These are phyloP conservation scores for Heliamphora pulchella DNA, from an alignment of 179 eudicot species.

Conservation along the genomic window DNA sequence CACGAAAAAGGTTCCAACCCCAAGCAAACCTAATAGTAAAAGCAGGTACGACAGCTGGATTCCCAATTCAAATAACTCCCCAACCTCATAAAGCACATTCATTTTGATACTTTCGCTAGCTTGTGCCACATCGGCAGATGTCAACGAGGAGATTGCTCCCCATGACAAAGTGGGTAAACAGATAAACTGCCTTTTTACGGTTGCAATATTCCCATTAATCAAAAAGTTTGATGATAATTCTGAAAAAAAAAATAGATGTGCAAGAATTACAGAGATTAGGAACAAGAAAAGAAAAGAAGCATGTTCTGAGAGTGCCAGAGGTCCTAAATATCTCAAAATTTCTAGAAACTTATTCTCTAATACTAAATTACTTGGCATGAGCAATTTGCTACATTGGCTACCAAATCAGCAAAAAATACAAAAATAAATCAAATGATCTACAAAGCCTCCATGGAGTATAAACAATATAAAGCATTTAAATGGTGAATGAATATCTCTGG, in stretches of 20 bases:
- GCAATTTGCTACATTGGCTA: too few species aligned
- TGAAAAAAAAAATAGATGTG: constrained; percentile 19
- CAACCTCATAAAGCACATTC: constrained; percentile 67
- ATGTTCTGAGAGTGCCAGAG: background rate
- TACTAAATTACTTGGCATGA: background rate
- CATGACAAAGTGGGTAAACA: constrained; percentile 32
- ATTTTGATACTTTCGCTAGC: constrained; percentile 44
- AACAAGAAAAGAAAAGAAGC: background rate
- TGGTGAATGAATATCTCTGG: too few species aligned
- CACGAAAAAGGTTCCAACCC: constrained; percentile 80
- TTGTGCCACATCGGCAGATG: constrained; percentile 48
- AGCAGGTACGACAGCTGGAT: constrained; percentile 88
- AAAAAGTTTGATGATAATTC: constrained; percentile 26
- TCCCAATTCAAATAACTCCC: constrained; percentile 91
- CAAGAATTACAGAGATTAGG: background rate
- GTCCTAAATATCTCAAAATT: background rate
- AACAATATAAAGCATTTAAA: too few species aligned
- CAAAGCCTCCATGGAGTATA: too few species aligned
- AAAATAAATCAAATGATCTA: too few species aligned
- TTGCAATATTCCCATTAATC: constrained; percentile 19
- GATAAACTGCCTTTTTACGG: constrained; percentile 19
- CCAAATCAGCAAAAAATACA: too few species aligned
- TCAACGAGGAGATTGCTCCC: constrained; percentile 46
- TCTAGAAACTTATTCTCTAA: background rate
- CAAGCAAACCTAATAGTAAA: constrained; percentile 73